Evolutionary conservation across 2,329 filamentous ascomycete species (phyloP).

Genomic region (Setomelanomma holmii): DNA sequence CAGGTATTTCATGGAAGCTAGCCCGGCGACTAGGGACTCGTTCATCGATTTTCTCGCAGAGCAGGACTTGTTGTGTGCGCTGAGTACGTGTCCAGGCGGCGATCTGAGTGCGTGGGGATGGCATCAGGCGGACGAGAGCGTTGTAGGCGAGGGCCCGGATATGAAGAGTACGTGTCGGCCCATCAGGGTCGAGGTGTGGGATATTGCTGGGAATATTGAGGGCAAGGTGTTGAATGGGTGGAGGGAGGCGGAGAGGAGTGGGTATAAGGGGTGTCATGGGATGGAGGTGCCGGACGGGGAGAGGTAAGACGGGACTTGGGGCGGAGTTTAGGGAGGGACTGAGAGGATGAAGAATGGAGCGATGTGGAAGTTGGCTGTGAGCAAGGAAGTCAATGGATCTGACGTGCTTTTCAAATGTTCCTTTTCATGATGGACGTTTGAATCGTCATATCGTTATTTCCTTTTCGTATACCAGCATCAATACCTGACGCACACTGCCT

Average conservation of each 20-base stretch:
- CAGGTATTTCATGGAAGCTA: conserved; percentile 62
- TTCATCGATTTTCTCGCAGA: conserved; percentile 82
- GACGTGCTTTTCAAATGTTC: too few relatives aligned
- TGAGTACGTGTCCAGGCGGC: conserved; percentile 78
- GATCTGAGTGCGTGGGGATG: conserved; percentile 85
- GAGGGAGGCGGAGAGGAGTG: conserved; percentile 66
- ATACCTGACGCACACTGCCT: too few relatives aligned
- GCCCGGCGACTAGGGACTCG: conserved; percentile 36
- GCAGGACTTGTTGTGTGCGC: conserved; percentile 72
- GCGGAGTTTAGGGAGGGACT: too few relatives aligned
- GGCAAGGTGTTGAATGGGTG: conserved; percentile 58
- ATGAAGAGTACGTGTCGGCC: conserved; percentile 68
- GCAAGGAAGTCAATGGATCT: too few relatives aligned
- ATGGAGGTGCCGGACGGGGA: conserved; percentile 60
- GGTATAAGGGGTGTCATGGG: conserved; percentile 72
- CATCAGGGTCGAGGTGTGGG: conserved; percentile 76
- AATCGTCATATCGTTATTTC: too few relatives aligned
- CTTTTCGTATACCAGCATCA: too few relatives aligned
- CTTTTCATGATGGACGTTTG: too few relatives aligned
- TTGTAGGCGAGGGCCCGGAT: conserved; percentile 68
- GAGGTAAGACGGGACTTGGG: too few relatives aligned
- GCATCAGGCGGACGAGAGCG: conserved; percentile 59
- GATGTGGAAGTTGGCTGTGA: too few relatives aligned
- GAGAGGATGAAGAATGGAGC: too few relatives aligned
- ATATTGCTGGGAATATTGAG: conserved; percentile 59